A percentile compares a stretch with the other conserved stretches of the same genome.
Evolutionary conservation across 139 green algal genomes (phyloP).

Genomic region (Yamagishiella unicocca): DNA sequence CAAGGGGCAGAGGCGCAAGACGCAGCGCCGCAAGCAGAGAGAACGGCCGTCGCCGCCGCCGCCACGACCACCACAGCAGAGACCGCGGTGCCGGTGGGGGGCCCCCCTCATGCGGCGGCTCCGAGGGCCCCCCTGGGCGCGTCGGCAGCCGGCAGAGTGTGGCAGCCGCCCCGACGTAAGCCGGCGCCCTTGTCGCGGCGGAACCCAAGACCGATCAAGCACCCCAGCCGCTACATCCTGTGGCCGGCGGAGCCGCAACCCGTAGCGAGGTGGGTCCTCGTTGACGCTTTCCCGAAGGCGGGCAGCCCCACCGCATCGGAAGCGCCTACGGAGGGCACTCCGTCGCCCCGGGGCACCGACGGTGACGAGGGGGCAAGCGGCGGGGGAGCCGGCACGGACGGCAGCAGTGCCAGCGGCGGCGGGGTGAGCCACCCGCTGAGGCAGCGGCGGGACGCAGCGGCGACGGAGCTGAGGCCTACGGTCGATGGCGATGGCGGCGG

Average conservation of each 20-base stretch:
- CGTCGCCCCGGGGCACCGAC: too few relatives aligned
- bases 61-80: too few relatives aligned
- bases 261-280: constrained; percentile 6
- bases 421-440: neutral
- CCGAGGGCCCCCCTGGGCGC: neutral
- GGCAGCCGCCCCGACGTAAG: neutral
- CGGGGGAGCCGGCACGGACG: neutral
- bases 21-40: neutral
- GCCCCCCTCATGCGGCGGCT: neutral
- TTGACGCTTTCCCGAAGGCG: neutral
- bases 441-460: neutral
- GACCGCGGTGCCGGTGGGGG: neutral
- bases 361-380: neutral
- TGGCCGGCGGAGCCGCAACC: neutral
- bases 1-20: neutral
- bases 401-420: neutral
- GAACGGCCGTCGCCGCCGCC: neutral
- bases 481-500: neutral
- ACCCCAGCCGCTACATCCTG: neutral
- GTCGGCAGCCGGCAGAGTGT: too few relatives aligned
- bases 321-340: neutral
- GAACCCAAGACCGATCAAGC: neutral
- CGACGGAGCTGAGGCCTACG: too few relatives aligned
- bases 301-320: neutral
- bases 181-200: constrained; percentile 1